phyloP scores from a whole-genome alignment of 768 basidiomycete genomes.

The Rhizopogon rudus region DNA sequence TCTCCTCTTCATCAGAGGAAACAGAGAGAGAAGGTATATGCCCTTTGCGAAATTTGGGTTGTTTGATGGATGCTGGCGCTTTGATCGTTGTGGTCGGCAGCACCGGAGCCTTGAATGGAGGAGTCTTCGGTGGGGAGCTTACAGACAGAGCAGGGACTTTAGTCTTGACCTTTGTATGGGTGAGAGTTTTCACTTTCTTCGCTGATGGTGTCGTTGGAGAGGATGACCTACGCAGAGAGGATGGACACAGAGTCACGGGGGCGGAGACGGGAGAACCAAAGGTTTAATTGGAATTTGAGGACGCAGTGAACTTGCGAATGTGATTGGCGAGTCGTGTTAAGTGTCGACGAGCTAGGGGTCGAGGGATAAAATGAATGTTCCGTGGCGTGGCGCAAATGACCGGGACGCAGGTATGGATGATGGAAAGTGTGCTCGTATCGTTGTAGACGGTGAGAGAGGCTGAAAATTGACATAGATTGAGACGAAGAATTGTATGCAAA shows the following conservation, averaged over 20 bases:
- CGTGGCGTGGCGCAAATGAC: background rate
- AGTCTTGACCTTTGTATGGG: background rate
- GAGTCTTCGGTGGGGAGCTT: slow-evolving; percentile 16
- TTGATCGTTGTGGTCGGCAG: slow-evolving; percentile 13
- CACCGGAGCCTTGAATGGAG: slow-evolving; percentile 12
- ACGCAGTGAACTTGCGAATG: slow-evolving; percentile 25
- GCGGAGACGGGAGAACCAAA: slow-evolving; percentile 33
- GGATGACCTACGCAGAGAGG: slow-evolving; percentile 38
- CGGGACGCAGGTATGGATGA: background rate
- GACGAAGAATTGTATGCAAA: slow-evolving; percentile 5
- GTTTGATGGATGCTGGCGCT: slow-evolving; percentile 6
- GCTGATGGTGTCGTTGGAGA: background rate
- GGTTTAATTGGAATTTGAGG: slow-evolving; percentile 26
- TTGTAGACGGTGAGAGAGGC: background rate
- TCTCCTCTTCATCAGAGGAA: slow-evolving; percentile 81
- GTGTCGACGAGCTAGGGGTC: background rate
- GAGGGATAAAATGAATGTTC: background rate
- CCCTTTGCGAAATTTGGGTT: slow-evolving; percentile 26
- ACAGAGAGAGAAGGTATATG: slow-evolving; percentile 39
- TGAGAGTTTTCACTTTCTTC: slow-evolving; percentile 1
- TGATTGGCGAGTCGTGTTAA: background rate
- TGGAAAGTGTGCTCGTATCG: background rate
- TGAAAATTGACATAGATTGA: background rate
- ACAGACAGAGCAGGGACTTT: background rate
- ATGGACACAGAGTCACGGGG: slow-evolving; percentile 32